Evolutionary conservation across 192 early-diverging fungal species (phyloP).

Genomic region (Backusella circina): DNA sequence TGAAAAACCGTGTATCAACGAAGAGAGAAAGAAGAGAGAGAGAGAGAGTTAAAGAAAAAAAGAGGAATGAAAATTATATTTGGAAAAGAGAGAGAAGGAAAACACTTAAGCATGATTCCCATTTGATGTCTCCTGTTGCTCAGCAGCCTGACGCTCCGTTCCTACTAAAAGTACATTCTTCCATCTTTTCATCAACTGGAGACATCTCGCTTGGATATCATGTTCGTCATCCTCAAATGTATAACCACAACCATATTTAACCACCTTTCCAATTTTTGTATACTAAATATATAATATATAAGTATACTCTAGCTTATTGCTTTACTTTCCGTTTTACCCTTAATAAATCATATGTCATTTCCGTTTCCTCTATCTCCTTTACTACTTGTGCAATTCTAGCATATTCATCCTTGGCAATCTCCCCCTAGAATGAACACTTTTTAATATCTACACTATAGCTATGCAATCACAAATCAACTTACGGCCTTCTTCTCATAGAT

Average conservation of each 20-base stretch:
- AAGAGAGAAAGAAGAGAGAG: not conserved
- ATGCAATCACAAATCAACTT: too few relatives aligned
- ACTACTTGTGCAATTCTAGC: constrained; percentile 21
- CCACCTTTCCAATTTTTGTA: constrained; percentile 35
- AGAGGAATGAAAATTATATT: not conserved
- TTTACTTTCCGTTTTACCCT: constrained; percentile 12
- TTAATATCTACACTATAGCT: not conserved
- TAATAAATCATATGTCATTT: constrained; percentile 22
- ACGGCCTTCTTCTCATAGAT: constrained; percentile 31
- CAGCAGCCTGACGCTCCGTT: not conserved
- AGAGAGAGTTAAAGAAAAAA: too few relatives aligned
- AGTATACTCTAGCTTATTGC: not conserved
- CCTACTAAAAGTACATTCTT: constrained; percentile 12
- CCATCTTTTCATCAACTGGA: constrained; percentile 31
- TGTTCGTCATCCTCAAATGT: constrained; percentile 20
- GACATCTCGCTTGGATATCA: constrained; percentile 21
- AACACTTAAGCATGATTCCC: not conserved
- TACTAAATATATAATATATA: constrained; percentile 10
- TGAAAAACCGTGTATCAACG: not conserved
- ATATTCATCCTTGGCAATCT: constrained; percentile 32
- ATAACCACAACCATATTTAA: constrained; percentile 27
- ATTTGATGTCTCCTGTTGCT: not conserved
- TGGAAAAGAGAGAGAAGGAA: not conserved
- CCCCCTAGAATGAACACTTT: constrained; percentile 8
- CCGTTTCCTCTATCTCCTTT: constrained; percentile 22